Conservation (phyloP, 2,329 filamentous ascomycete genomes). For the Didymella glomerata region DNA sequence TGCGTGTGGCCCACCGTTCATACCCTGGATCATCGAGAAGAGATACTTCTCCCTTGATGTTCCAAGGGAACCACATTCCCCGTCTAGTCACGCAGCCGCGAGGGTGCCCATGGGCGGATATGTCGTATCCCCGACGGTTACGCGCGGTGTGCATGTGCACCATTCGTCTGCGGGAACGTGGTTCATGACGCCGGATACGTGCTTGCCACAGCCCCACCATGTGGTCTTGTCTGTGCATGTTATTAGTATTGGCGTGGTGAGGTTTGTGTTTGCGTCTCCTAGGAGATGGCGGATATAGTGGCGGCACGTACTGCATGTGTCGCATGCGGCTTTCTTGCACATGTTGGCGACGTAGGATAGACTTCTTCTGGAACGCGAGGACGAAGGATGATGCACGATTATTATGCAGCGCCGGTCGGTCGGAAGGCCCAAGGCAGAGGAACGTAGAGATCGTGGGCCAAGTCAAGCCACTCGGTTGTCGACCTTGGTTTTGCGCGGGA, state of each 20-base stretch:
- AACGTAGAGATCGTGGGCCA: slow-evolving; percentile 4
- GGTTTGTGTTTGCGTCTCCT: background rate
- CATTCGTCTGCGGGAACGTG: slow-evolving; percentile 64
- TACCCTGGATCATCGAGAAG: slow-evolving; percentile 20
- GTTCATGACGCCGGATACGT: slow-evolving; percentile 70
- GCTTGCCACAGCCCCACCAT: slow-evolving; percentile 72
- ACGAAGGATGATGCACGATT: slow-evolving; percentile 6
- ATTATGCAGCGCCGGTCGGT: background rate
- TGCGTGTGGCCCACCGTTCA: slow-evolving; percentile 21
- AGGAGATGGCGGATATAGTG: slow-evolving; percentile 12
- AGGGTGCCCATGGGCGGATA: slow-evolving; percentile 70
- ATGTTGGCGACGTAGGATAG: slow-evolving; percentile 52
- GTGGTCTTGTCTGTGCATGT: slow-evolving; percentile 60
- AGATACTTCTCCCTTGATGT: slow-evolving; percentile 19
- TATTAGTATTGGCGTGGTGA: background rate
- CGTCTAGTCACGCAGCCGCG: slow-evolving; percentile 38
- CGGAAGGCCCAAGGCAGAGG: slow-evolving; percentile 1
- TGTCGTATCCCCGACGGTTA: slow-evolving; percentile 66
- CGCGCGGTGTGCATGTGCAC: slow-evolving; percentile 71
- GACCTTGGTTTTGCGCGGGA: slow-evolving; percentile 18
- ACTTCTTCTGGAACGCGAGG: background rate
- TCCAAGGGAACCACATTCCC: slow-evolving; percentile 21
- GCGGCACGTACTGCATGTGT: slow-evolving; percentile 66
- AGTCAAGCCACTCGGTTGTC: slow-evolving; percentile 15
- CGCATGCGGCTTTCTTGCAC: slow-evolving; percentile 72